These are phyloP conservation scores for Phyllostachys edulis DNA, from an alignment of 176 grass and related monocot species.

Conservation along the genomic window DNA sequence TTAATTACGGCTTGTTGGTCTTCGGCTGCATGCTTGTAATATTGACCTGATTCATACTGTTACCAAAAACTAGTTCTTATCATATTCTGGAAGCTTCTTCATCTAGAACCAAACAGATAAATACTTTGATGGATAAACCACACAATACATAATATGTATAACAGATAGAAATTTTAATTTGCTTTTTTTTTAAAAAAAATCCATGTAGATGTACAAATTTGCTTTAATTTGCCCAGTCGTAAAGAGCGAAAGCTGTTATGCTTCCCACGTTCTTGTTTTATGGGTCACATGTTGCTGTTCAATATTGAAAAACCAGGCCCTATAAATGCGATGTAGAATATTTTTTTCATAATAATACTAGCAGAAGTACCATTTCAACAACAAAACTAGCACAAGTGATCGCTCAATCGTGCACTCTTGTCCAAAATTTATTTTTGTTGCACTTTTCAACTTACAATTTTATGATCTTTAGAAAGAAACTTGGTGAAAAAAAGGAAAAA, in stretches of 20 bases:
- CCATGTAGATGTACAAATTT: no score
- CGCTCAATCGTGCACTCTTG: not conserved
- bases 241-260: not conserved
- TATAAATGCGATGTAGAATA: not conserved
- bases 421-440: not conserved
- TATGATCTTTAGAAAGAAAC: not conserved
- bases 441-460: not conserved
- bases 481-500: not conserved
- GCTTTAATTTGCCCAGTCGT: not conserved
- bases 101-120: not conserved
- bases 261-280: not conserved
- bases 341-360: not conserved
- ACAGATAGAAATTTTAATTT: not conserved
- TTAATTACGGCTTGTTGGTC: not conserved
- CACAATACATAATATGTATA: not conserved
- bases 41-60: not conserved
- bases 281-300: not conserved
- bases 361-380: not conserved
- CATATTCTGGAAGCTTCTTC: not conserved
- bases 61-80: not conserved
- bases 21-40: not conserved
- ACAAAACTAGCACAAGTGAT: not conserved
- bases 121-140: not conserved
- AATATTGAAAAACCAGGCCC: not conserved
- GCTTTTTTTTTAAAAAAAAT: not conserved